Evolutionary conservation across 2,329 filamentous ascomycete genomes (phyloP).

Genomic region (Neospermospora avenae): DNA sequence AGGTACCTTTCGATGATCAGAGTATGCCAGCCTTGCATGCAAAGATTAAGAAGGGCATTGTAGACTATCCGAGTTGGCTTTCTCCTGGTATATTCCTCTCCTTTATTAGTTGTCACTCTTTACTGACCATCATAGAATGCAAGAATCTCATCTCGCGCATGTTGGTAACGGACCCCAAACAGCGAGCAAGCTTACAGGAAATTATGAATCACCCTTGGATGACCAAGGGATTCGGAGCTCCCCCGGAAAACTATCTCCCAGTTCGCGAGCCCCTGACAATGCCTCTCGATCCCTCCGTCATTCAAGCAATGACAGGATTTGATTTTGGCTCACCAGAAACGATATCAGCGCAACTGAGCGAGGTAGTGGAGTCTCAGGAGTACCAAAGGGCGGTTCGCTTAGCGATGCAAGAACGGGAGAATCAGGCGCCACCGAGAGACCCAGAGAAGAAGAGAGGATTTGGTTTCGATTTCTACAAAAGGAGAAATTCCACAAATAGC

Average conservation of each 20-base stretch:
- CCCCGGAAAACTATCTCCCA: slow-evolving; percentile 87
- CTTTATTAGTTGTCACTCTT: not conserved
- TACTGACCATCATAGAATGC: slow-evolving; percentile 63
- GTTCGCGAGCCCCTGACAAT: slow-evolving; percentile 78
- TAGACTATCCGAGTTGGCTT: slow-evolving; percentile 94
- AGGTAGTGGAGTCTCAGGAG: slow-evolving; percentile 88
- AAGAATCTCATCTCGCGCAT: slow-evolving; percentile 89
- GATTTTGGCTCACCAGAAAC: slow-evolving; percentile 88
- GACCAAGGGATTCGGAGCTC: slow-evolving; percentile 80
- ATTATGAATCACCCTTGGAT: slow-evolving; percentile 97
- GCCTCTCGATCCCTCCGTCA: slow-evolving; percentile 77
- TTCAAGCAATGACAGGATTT: slow-evolving; percentile 95
- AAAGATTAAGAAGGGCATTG: slow-evolving; percentile 96
- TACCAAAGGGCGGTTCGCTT: slow-evolving; percentile 82
- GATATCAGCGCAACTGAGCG: slow-evolving; percentile 77
- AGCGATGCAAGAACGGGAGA: slow-evolving; percentile 64
- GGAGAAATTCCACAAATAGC: slow-evolving; percentile 84
- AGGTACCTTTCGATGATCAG: slow-evolving; percentile 98
- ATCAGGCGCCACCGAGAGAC: slow-evolving; percentile 50
- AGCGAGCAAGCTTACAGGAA: slow-evolving; percentile 82
- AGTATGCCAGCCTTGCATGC: slow-evolving; percentile 98
- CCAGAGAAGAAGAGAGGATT: slow-evolving; percentile 85
- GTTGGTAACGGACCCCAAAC: slow-evolving; percentile 89
- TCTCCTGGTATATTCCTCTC: slow-evolving; percentile 66
- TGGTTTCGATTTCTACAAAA: slow-evolving; percentile 93